These are phyloP conservation scores for Boletus rubropictus DNA, from an alignment of 768 basidiomycete species.

Conservation along the genomic window DNA sequence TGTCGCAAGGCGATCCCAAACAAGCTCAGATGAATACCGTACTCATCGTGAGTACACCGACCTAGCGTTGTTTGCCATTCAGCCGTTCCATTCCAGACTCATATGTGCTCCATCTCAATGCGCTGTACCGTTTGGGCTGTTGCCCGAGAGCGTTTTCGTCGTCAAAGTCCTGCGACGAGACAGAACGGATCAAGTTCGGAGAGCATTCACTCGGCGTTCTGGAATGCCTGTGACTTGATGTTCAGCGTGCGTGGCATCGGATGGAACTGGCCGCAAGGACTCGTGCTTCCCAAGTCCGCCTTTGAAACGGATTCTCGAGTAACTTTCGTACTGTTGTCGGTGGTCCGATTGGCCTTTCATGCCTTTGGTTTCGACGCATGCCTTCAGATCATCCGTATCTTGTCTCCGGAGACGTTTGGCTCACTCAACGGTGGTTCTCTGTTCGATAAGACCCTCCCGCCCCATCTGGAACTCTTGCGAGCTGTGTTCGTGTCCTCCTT, in stretches of 20 bases:
- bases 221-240: slow-evolving; percentile 26
- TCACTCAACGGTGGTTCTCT: slow-evolving; percentile 32
- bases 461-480: slow-evolving; percentile 31
- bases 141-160: slow-evolving; percentile 9
- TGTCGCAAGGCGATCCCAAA: slow-evolving; percentile 16
- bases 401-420: slow-evolving; percentile 38
- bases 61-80: not conserved
- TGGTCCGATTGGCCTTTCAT: not conserved
- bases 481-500: slow-evolving; percentile 40
- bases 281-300: slow-evolving; percentile 11
- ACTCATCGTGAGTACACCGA: slow-evolving; percentile 15
- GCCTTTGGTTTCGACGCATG: slow-evolving; percentile 9
- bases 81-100: slow-evolving; percentile 4
- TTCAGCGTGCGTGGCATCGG: slow-evolving; percentile 21
- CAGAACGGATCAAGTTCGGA: not conserved
- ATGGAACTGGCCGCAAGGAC: slow-evolving; percentile 22
- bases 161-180: not conserved
- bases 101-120: slow-evolving; percentile 12
- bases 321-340: slow-evolving; percentile 13
- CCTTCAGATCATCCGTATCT: slow-evolving; percentile 12
- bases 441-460: slow-evolving; percentile 31
- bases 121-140: slow-evolving; percentile 16
- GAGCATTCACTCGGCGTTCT: slow-evolving; percentile 10
- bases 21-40: slow-evolving; percentile 12
- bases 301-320: slow-evolving; percentile 14